Evolutionary conservation across 192 early-diverging fungal genomes (phyloP), one percentile per base, ranked within the genome.

Genomic region (Coemansia sp.): DNA sequence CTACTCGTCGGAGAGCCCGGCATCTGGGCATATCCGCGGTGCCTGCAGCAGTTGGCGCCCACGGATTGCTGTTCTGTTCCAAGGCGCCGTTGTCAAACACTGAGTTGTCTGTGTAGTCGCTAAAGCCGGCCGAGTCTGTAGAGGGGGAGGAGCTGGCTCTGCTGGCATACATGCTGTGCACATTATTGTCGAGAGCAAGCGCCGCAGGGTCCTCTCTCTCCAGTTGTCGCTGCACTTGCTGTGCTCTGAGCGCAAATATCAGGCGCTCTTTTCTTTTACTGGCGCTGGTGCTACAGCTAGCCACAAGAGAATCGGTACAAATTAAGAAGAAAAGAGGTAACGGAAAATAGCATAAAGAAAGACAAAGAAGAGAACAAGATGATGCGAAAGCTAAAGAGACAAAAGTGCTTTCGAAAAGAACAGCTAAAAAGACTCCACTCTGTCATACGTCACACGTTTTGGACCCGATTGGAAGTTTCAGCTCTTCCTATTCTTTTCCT

Each of bases 41-140:
- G 0, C n/a, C 9, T 11, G 22, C 38, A 4, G 35, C 35, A 9
- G 20, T 25, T 15, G 53, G 33, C 3, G 63, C 53, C 73, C 73
- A 75, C 3, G 73, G 67, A 45, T 69, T 75, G 62, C 32, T 42
- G 43, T 23, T 23, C 11, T 45, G 17, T 25, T 52, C 49, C 49
- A 52, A 9, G 22, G 33, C 14, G 11, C 33, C 33, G 15, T n/a
- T 36, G 55, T 57, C 33, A 57, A 57, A 36, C 15, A 35, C 55
- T 33, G 4, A 5, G 17, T 9, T 33, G 34, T 36, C 34, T 34
- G 36, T 9, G 34, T 57, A 19, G 15, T n/a, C 17, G 34, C 55
- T 33, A 57, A 35, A 57, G 0, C 55, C 17, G 34, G 55, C 29
- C 17, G 55, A 33, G 14, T 33, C n/a, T 35, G 55, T 57, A 33